A percentile compares a stretch with the other conserved stretches of the same genome.
Evolutionary conservation across 805 yeast genomes (phyloP).

Genomic region (Cyberlindnera samutprakarnensis): DNA sequence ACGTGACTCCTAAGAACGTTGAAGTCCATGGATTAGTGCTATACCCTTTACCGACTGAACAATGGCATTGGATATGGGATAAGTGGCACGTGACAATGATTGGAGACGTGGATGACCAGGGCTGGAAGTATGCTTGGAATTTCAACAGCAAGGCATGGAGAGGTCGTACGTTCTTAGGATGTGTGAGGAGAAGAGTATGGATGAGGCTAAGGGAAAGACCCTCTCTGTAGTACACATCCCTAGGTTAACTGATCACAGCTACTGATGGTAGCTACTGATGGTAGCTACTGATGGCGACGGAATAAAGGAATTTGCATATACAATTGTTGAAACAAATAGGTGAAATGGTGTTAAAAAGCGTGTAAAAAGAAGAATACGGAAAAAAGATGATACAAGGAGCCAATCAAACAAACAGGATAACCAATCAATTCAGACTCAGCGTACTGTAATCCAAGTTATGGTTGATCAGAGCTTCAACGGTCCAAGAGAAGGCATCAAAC

Average conservation of each 20-base stretch:
- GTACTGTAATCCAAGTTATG: constrained; percentile 11
- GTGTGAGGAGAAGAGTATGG: constrained; percentile 67
- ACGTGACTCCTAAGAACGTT: constrained; percentile 11
- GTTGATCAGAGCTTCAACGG: constrained; percentile 10
- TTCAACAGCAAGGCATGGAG: constrained; percentile 51
- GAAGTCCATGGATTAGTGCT: constrained; percentile 15
- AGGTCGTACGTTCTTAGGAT: constrained; percentile 36
- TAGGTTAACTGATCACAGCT: too few relatives aligned
- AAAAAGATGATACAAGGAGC: not conserved
- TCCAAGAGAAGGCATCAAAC: constrained; percentile 20
- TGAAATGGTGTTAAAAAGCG: too few relatives aligned
- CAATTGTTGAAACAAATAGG: too few relatives aligned
- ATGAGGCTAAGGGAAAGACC: constrained; percentile 26
- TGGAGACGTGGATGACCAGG: constrained; percentile 70
- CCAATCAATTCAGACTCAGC: constrained; percentile 1
- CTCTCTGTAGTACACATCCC: too few relatives aligned
- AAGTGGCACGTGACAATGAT: constrained; percentile 69
- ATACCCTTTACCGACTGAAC: constrained; percentile 43
- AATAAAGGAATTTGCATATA: too few relatives aligned
- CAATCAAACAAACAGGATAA: not conserved
- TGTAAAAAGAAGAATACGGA: too few relatives aligned
- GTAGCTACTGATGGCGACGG: too few relatives aligned
- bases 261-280: too few relatives aligned
- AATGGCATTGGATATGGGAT: constrained; percentile 65
- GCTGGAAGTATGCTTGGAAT: constrained; percentile 66